Base-by-base conservation (phyloP, 345 rosid genomes). In the Eucalyptus paniculata region DNA sequence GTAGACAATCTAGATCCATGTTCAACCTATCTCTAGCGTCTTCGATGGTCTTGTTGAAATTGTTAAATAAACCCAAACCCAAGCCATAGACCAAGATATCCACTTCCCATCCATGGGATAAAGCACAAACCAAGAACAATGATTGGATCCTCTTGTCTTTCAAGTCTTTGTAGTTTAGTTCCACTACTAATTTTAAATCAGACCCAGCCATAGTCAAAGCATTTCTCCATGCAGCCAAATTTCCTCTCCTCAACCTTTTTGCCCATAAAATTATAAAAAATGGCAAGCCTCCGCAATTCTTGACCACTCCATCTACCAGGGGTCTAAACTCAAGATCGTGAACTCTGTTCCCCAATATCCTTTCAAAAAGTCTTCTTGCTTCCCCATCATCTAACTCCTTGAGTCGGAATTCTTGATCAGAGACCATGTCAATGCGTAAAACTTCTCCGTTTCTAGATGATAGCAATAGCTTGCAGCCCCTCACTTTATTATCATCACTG, bases 211-310 rank as follows among this genome's bases (percentile, higher is more conserved):
- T 2, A 4, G 18, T 62, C 18, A 4, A 62, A n/a, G 72, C 72
- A 30, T 7, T 65, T 10, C 72, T n/a, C 72, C 37, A 30, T 14
- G 3, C 30, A 13, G 56, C 12, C 15, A 54, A 9, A 3, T 24
- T 4, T 51, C 17, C 30, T 0, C 10, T 5, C 44, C 13, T 47
- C 50, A 89, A 32, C 26, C 40, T 72, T 54, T 14, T 34, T 9
- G 90, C 90, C 47, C 86, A 26, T 4, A 87, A 40, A 4, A 69
- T 72, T 9, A 93, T 91, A 34, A 58, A 34, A 88, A 92, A 17
- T 0, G 94, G 94, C 49, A 91, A 82, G 23, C 91, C 92, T 6
- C 28, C 89, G 4, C 92, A 94, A 44, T 58, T 80, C 80, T 85
- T 87, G 9, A 89, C 89, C 0, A 91, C 86, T 47, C 83, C 42